Evolutionary conservation across 176 grass and related monocot genomes (phyloP).

Genomic region (Melocanna baccifera): DNA sequence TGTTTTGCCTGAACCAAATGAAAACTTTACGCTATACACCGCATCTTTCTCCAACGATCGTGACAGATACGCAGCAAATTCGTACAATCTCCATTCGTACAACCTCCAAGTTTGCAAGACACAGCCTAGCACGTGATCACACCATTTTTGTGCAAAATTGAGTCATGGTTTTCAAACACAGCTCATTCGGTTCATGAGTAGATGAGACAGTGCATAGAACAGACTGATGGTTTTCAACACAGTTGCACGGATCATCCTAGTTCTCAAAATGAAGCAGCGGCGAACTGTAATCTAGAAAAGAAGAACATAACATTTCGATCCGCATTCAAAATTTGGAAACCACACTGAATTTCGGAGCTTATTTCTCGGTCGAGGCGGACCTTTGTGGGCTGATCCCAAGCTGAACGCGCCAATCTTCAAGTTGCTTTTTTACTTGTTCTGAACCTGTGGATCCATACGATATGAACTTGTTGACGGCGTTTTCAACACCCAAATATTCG

Average conservation of each 20-base stretch:
- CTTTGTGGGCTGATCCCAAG: constrained; percentile 47
- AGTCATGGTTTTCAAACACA: neutral
- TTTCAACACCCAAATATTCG: constrained; percentile 76
- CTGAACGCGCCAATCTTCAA: constrained; percentile 60
- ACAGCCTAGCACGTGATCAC: neutral
- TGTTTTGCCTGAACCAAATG: too few relatives aligned
- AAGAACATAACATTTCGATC: constrained; percentile 9
- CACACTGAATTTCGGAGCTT: constrained; percentile 8
- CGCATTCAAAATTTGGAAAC: constrained; percentile 20
- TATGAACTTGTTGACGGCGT: constrained; percentile 83
- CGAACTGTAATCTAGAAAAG: neutral
- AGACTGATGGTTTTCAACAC: neutral
- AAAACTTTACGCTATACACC: too few relatives aligned
- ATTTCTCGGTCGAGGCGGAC: neutral
- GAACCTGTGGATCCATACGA: constrained; percentile 89
- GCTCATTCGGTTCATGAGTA: neutral
- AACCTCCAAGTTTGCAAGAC: neutral
- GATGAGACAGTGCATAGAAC: neutral
- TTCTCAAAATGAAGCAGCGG: neutral
- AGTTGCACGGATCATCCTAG: neutral
- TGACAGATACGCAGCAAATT: neutral
- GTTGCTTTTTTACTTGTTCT: constrained; percentile 67
- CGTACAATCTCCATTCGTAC: neutral
- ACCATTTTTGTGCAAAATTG: neutral
- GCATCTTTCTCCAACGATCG: neutral